Conservation (phyloP, 352 stramenopile species). For the Globisporangium heterothallicum region DNA sequence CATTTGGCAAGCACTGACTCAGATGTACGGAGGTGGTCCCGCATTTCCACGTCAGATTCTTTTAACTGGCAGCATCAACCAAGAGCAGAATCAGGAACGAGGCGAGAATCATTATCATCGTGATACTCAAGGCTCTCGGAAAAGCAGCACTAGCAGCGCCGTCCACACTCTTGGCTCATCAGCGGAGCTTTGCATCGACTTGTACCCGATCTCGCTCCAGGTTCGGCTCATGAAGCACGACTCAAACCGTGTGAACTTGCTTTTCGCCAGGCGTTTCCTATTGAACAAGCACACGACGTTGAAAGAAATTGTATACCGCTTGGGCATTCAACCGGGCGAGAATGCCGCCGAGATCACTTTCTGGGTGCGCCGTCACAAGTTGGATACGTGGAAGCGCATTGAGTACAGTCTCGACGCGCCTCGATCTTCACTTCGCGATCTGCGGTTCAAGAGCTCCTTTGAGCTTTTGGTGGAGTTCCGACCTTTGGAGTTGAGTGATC, state of each 20-base stretch:
- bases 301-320: constrained; percentile 47
- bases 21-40: constrained; percentile 51
- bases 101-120: background rate
- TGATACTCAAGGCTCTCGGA: too few relatives aligned
- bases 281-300: constrained; percentile 33
- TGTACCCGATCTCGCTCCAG: constrained; percentile 53
- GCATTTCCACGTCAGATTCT: constrained; percentile 50
- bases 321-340: constrained; percentile 45
- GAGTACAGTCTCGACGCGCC: constrained; percentile 45
- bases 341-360: constrained; percentile 55
- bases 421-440: constrained; percentile 27
- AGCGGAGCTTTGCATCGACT: constrained; percentile 21
- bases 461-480: constrained; percentile 73
- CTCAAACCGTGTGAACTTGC: constrained; percentile 42
- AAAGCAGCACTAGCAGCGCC: background rate
- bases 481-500: constrained; percentile 24
- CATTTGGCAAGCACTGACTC: constrained; percentile 48
- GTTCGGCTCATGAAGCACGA: constrained; percentile 57
- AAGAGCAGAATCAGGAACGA: constrained; percentile 6
- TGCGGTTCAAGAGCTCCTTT: constrained; percentile 40
- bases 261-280: constrained; percentile 49
- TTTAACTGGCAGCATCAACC: background rate
- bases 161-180: background rate
- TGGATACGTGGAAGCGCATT: constrained; percentile 52
- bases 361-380: constrained; percentile 53